Evolutionary conservation across 495 filamentous ascomycete species (phyloP).

Genomic region (Chlorociboria aeruginascens): DNA sequence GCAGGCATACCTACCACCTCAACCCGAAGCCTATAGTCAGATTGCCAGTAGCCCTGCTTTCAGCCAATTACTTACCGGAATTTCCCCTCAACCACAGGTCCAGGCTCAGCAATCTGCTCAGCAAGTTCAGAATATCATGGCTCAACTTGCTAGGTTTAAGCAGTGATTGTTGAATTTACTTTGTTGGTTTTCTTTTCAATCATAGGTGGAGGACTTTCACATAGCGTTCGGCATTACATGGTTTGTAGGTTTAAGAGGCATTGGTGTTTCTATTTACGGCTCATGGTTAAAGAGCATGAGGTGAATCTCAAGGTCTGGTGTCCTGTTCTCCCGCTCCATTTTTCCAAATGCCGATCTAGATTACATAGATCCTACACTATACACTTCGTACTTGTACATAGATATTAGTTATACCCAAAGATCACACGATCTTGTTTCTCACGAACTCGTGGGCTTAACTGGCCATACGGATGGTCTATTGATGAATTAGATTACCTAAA

Average conservation of each 20-base stretch:
- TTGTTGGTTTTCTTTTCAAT: too few relatives aligned
- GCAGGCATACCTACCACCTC: conserved; percentile 14
- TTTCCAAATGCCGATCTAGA: conserved; percentile 12
- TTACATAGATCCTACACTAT: conserved; percentile 1
- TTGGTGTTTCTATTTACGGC: not conserved
- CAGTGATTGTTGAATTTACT: conserved; percentile 19
- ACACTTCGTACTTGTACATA: conserved; percentile 8
- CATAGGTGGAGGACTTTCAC: not conserved
- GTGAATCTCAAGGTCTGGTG: not conserved
- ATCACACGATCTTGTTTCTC: too few relatives aligned
- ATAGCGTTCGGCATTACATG: not conserved
- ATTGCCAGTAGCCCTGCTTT: conserved; percentile 6
- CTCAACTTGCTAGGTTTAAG: conserved; percentile 31
- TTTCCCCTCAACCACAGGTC: conserved; percentile 9
- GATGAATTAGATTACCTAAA: not conserved
- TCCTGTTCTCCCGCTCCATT: not conserved
- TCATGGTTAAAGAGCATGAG: not conserved
- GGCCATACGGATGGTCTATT: conserved; percentile 17
- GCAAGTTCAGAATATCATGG: conserved; percentile 38
- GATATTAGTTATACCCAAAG: too few relatives aligned
- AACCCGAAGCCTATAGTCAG: conserved; percentile 11
- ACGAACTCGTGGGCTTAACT: not conserved
- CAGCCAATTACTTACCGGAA: conserved; percentile 10
- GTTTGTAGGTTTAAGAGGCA: not conserved
- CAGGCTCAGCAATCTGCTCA: conserved; percentile 22